Conservation (phyloP, 2,329 filamentous ascomycete species). For the Neonectria punicea region DNA sequence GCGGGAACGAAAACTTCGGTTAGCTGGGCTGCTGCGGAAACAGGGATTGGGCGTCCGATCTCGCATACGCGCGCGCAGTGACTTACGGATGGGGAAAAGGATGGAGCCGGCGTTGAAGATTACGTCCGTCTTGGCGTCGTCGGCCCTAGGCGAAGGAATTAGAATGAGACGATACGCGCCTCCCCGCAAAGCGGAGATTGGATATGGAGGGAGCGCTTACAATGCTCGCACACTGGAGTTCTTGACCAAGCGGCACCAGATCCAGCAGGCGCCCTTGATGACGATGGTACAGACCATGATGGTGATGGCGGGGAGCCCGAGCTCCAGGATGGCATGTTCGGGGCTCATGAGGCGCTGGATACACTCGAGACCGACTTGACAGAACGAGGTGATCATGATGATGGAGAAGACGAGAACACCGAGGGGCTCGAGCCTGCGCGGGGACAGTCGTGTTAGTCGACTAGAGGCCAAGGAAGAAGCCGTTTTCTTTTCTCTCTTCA, state of each 20-base stretch:
- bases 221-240: conserved; percentile 89
- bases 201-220: conserved; percentile 49
- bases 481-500: too few species aligned
- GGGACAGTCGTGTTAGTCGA: conserved; percentile 35
- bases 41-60: conserved; percentile 9
- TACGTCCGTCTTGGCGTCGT: conserved; percentile 75
- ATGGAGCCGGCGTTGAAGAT: conserved; percentile 93
- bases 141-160: conserved; percentile 49
- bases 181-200: conserved; percentile 10
- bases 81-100: conserved; percentile 78
- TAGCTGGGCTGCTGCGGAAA: conserved; percentile 20
- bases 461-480: neutral
- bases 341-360: conserved; percentile 69
- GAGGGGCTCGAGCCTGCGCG: conserved; percentile 74
- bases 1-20: conserved; percentile 22
- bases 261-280: conserved; percentile 84
- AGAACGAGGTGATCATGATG: conserved; percentile 88
- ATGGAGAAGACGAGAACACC: conserved; percentile 85
- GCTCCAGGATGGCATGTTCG: conserved; percentile 76
- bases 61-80: conserved; percentile 1
- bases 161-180: conserved; percentile 17
- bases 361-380: conserved; percentile 79
- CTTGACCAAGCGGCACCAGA: conserved; percentile 87
- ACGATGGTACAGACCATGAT: conserved; percentile 87
- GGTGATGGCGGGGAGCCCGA: conserved; percentile 76